phyloP scores from a whole-genome alignment of 768 basidiomycete species.

The Hypholoma fasciculare region DNA sequence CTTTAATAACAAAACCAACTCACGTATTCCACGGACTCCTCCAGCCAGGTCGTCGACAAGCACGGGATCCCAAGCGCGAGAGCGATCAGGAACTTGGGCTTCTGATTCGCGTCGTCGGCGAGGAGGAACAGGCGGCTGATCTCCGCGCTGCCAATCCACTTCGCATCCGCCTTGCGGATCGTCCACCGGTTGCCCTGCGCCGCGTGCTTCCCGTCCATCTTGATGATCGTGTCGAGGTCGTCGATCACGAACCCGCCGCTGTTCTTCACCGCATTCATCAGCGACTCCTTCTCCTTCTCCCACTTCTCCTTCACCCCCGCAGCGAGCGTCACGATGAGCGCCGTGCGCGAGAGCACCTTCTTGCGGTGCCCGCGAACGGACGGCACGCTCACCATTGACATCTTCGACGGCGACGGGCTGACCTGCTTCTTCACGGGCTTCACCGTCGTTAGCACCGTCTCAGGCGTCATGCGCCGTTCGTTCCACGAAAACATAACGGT shows the following conservation, averaged over 20 bases:
- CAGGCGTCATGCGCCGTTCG: constrained; percentile 44
- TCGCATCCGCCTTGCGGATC: constrained; percentile 46
- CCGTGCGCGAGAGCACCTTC: constrained; percentile 47
- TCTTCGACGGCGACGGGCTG: constrained; percentile 51
- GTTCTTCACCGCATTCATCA: constrained; percentile 43
- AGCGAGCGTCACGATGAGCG: constrained; percentile 58
- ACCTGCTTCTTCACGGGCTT: constrained; percentile 32
- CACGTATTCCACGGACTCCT: constrained; percentile 34
- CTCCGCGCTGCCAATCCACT: constrained; percentile 40
- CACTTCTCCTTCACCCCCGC: constrained; percentile 30
- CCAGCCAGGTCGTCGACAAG: constrained; percentile 58
- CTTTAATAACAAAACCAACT: constrained; percentile 11
- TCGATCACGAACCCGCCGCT: constrained; percentile 61
- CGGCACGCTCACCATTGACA: constrained; percentile 39
- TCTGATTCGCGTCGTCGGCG: constrained; percentile 64
- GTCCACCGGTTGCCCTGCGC: constrained; percentile 51
- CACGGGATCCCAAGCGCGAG: constrained; percentile 89
- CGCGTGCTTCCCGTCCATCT: constrained; percentile 52
- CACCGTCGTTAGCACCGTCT: constrained; percentile 42
- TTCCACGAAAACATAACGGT: constrained; percentile 54
- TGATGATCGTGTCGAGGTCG: constrained; percentile 58
- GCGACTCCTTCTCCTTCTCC: constrained; percentile 40
- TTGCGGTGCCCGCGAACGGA: constrained; percentile 31
- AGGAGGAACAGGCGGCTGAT: constrained; percentile 64
- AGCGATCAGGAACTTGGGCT: constrained; percentile 79